A percentile compares a stretch with the other conserved stretches of the same genome.
phyloP scores from a whole-genome alignment of 306 rosid species.

The Rosa multiflora region DNA sequence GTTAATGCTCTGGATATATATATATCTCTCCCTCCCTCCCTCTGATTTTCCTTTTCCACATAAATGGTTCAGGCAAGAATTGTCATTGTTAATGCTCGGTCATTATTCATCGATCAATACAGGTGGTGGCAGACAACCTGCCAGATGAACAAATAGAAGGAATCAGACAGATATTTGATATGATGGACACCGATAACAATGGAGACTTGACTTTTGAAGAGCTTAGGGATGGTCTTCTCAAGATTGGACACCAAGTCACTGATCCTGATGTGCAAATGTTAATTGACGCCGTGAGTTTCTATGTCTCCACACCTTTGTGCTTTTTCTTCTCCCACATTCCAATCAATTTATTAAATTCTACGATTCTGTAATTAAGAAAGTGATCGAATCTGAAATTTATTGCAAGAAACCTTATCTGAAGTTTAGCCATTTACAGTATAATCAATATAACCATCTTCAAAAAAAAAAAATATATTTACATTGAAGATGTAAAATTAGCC shows the following conservation, averaged over 20 bases:
- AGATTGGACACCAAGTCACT: slow-evolving; percentile 63
- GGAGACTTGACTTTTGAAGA: slow-evolving; percentile 81
- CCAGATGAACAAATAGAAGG: slow-evolving; percentile 73
- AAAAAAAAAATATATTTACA: too few species aligned
- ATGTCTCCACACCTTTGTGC: not conserved
- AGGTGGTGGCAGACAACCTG: slow-evolving; percentile 89
- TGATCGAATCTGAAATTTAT: too few species aligned
- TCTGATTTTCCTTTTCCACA: not conserved
- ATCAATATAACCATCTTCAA: too few species aligned
- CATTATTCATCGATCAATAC: slow-evolving; percentile 1
- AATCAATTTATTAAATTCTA: too few species aligned
- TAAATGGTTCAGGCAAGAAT: not conserved
- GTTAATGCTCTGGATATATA: not conserved
- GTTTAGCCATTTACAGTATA: too few species aligned
- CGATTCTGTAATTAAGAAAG: too few species aligned
- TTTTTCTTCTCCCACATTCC: too few species aligned
- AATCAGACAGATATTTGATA: slow-evolving; percentile 58
- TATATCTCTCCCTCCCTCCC: not conserved
- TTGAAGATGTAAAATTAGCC: too few species aligned
- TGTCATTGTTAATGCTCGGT: not conserved
- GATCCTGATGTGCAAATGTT: slow-evolving; percentile 74
- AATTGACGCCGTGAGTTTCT: slow-evolving; percentile 77
- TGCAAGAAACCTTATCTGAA: too few species aligned
- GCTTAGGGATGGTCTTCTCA: slow-evolving; percentile 72
- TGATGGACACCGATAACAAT: slow-evolving; percentile 84